Evolutionary conservation across 2,329 filamentous ascomycete genomes (phyloP).

Genomic region (Chrysosporium queenslandicum): DNA sequence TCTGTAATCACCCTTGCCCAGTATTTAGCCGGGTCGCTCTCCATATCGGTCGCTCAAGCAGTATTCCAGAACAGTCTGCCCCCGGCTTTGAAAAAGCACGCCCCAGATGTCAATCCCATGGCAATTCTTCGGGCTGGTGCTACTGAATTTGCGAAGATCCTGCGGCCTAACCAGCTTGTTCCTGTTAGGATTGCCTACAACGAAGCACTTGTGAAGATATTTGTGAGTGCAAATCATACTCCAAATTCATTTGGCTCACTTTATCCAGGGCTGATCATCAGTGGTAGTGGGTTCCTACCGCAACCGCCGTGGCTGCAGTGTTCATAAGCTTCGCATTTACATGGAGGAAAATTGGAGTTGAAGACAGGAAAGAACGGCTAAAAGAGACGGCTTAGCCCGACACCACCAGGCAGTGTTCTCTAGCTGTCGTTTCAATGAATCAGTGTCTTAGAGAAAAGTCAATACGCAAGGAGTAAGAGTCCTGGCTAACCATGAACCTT

Average conservation of each 20-base stretch:
- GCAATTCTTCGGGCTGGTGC: slow-evolving; percentile 4
- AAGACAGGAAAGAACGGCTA: background rate
- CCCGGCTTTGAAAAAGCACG: slow-evolving; percentile 3
- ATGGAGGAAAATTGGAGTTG: slow-evolving; percentile 4
- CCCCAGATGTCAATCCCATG: background rate
- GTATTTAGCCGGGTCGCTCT: slow-evolving; percentile 4
- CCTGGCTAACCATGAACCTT: no score
- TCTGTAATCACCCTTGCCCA: slow-evolving; percentile 1
- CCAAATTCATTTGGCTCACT: background rate
- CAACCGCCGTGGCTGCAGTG: background rate
- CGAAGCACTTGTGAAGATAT: slow-evolving; percentile 8
- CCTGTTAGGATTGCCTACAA: slow-evolving; percentile 4
- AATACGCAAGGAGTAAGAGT: no score
- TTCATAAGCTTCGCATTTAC: slow-evolving; percentile 4
- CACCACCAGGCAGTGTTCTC: no score
- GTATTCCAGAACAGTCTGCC: background rate
- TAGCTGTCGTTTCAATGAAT: no score
- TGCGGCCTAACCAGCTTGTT: background rate
- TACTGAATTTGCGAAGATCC: slow-evolving; percentile 1
- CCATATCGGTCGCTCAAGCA: slow-evolving; percentile 3
- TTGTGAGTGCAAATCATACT: background rate
- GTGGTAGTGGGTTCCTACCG: background rate
- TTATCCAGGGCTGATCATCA: background rate
- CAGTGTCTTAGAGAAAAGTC: no score
- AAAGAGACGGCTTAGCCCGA: background rate